Evolutionary conservation across 2,329 filamentous ascomycete species (phyloP), one percentile per base, ranked within the genome.

Genomic region (Pochonia chlamydosporia): DNA sequence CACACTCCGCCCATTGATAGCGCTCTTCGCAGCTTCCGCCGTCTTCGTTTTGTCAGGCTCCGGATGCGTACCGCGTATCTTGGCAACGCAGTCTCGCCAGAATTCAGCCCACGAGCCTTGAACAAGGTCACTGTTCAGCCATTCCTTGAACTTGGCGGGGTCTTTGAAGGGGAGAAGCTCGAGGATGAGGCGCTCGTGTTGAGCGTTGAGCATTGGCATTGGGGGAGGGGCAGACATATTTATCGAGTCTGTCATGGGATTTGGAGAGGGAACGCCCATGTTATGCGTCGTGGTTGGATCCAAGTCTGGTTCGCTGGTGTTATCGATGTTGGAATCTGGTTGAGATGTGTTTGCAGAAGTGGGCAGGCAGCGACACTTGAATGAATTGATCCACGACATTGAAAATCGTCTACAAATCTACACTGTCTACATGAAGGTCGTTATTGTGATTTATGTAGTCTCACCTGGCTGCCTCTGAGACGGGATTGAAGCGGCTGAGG

Each of bases 121-220:
- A 14, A 69, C 57, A 33, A 57, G 58, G 33, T 52, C 41, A 49
- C 63, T 53, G 37, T 49, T 45, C 9, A 69, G 59, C 67, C 66
- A 70, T 23, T 60, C 60, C 35, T 61, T 61, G 53, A 70, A 69
- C 49, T 60, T 55, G 23, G 41, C 37, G 28, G 48, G 40, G 40
- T 63, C 61, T 40, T 62, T 62, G 58, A 69, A 65, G 24, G 66
- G 65, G 10, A 70, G 59, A 33, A 68, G 62, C 51, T 69, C 65
- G 51, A 69, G 56, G 43, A 69, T 58, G 28, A 70, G 64, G 26
- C 66, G 63, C 53, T 66, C 61, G 52, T 67, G 63, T 52, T 69
- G 66, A 3, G 53, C 47, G 18, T 59, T 52, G 39, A 66, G 43
- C 26, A 37, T 43, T 24, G 33, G 23, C 11, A 40, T 31, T 4